Evolutionary conservation across 2,329 filamentous ascomycete species (phyloP), one percentile per base, ranked within the genome.

Genomic region (Lasiodiplodia hormozganensis): DNA sequence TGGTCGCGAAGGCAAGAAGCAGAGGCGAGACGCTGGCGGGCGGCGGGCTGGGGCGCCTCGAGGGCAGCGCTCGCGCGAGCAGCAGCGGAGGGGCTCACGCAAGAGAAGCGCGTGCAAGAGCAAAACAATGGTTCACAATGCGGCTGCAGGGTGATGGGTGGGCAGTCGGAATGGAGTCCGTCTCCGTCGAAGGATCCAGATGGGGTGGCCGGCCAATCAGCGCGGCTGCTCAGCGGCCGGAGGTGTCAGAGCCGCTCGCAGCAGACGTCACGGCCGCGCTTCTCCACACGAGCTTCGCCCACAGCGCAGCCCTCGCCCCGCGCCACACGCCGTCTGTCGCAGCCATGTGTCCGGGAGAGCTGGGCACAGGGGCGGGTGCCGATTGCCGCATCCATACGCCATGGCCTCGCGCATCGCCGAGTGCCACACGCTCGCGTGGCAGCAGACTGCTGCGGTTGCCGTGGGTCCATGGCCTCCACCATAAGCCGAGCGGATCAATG

Each of bases 251-350:
- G 58, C 58, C 40, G 58, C 58, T 62, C 58, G 40, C 40, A 51
- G 58, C 43, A 62, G 40, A 51, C 58, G 58, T 62, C 58, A 62
- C 18, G 25, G 18, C 25, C 18, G 53, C 28, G 18, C 58, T 47
- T 62, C 58, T 62, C 58, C 58, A 62, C 58, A 51, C 58, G 56
- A 62, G 58, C 58, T 31, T 49, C 56, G 56, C 56, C 57, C 28
- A 34, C 40, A 40, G 28, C 57, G 31, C 58, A 47, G 34, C 40
- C 31, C 25, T 18, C 34, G 31, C n/a, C 57, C 10, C 57, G 38
- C 25, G 40, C 40, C 25, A n/a, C 38, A 16, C 47, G 40, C 57
- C 31, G 31, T 34, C 31, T 34, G 31, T 34, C 31, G 34, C 56
- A 14, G 36, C 56, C 21, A 36, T 47, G 57, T 8, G 38, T 23